Conservation (phyloP, 2,329 filamentous ascomycete genomes). For the Cylindrodendrum hubeiense region DNA sequence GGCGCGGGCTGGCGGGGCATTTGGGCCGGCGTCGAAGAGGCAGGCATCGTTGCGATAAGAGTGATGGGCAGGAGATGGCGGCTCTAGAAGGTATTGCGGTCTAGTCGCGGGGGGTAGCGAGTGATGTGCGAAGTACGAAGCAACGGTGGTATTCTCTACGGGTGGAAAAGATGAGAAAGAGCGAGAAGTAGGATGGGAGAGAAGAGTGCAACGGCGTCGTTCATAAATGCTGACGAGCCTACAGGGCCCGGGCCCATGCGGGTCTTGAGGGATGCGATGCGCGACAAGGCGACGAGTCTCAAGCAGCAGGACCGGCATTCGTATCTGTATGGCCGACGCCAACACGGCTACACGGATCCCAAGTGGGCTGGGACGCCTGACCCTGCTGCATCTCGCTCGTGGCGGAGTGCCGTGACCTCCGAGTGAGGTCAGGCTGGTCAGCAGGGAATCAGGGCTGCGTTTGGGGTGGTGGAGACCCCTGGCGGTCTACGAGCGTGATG, state of each 20-base stretch:
- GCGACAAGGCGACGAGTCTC: conserved; percentile 13
- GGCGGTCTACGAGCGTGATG: conserved; percentile 18
- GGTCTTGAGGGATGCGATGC: background rate
- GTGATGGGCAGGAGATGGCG: background rate
- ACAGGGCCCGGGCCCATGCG: conserved; percentile 15
- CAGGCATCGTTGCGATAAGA: conserved; percentile 28
- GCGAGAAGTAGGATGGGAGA: background rate
- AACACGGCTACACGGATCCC: conserved; percentile 8
- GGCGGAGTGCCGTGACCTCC: conserved; percentile 40
- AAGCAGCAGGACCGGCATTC: conserved; percentile 9
- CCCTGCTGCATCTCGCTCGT: conserved; percentile 16
- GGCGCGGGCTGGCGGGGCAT: conserved; percentile 51
- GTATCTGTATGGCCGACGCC: conserved; percentile 5
- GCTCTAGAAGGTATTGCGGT: background rate
- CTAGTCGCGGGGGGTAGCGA: background rate
- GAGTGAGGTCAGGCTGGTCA: conserved; percentile 41
- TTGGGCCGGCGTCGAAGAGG: conserved; percentile 39
- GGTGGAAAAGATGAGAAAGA: background rate
- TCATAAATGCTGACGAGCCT: conserved; percentile 15
- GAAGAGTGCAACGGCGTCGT: conserved; percentile 12
- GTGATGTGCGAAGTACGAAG: background rate
- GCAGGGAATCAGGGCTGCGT: conserved; percentile 34
- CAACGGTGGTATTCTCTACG: background rate
- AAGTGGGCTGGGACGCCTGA: conserved; percentile 33
- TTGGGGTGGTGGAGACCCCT: conserved; percentile 22